Percentiles rank a stretch among this genome's conserved stretches.
Conservation (phyloP, 495 filamentous ascomycete species). For the Sporormia fimetaria region DNA sequence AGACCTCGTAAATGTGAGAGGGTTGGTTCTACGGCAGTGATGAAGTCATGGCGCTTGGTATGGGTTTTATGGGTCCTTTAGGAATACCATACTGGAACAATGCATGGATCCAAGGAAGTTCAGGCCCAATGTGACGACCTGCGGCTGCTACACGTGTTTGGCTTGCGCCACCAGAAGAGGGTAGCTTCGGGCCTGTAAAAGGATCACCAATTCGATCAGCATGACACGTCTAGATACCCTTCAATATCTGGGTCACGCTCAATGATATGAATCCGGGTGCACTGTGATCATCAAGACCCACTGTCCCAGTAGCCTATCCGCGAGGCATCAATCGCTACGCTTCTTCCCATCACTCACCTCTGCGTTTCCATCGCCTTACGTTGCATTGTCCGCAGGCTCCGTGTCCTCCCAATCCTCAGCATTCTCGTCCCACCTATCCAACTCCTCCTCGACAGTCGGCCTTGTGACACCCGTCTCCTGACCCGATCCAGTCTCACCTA, state of each 20-base stretch:
- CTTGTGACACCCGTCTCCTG: conserved; percentile 26
- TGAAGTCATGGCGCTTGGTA: conserved; percentile 22
- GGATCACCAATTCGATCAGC: conserved; percentile 18
- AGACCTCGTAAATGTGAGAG: conserved; percentile 6
- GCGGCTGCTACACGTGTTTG: conserved; percentile 10
- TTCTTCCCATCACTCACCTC: conserved; percentile 22
- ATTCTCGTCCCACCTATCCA: conserved; percentile 80
- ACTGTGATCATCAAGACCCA: not conserved
- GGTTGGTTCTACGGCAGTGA: not conserved
- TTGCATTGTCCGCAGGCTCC: conserved; percentile 7
- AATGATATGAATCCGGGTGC: not conserved
- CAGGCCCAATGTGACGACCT: conserved; percentile 10
- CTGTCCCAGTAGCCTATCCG: not conserved
- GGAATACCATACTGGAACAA: conserved; percentile 21
- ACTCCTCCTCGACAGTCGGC: conserved; percentile 52
- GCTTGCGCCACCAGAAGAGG: conserved; percentile 5
- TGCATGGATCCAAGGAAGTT: conserved; percentile 19
- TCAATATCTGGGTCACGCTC: too few relatives aligned
- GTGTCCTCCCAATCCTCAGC: conserved; percentile 60
- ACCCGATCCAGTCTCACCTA: conserved; percentile 26
- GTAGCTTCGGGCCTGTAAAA: conserved; percentile 21
- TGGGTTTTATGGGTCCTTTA: conserved; percentile 21
- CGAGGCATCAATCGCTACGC: conserved; percentile 14
- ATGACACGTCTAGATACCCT: conserved; percentile 1
- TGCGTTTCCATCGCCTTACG: conserved; percentile 3